Evolutionary conservation across 2,329 filamentous ascomycete genomes (phyloP).

Genomic region (Aspergillus aculeatus): DNA sequence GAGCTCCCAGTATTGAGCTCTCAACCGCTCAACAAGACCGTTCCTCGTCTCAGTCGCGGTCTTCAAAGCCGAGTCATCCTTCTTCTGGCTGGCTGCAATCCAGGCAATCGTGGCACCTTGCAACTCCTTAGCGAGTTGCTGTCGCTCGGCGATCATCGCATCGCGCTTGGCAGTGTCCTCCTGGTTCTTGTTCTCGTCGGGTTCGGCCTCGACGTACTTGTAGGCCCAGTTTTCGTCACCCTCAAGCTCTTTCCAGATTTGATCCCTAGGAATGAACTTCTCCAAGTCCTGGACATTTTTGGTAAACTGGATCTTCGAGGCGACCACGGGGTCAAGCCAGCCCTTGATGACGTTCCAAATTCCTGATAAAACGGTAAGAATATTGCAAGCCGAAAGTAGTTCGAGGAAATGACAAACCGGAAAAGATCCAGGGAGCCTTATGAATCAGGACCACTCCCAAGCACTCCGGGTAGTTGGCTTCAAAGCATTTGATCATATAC

Average conservation of each 20-base stretch:
- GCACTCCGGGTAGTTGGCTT: conserved; percentile 95
- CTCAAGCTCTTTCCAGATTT: conserved; percentile 79
- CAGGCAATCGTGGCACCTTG: conserved; percentile 74
- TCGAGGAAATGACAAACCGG: conserved; percentile 56
- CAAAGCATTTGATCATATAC: conserved; percentile 99
- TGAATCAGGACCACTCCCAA: conserved; percentile 88
- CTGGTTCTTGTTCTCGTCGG: conserved; percentile 75
- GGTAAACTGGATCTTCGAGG: conserved; percentile 89
- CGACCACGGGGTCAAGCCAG: conserved; percentile 96
- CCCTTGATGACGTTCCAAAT: conserved; percentile 94
- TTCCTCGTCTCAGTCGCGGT: conserved; percentile 59
- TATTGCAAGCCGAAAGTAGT: background rate
- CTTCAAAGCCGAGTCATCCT: conserved; percentile 46
- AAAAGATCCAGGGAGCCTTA: conserved; percentile 96
- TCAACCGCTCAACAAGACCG: conserved; percentile 62
- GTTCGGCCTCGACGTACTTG: conserved; percentile 71
- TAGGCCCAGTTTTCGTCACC: conserved; percentile 85
- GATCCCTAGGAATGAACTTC: conserved; percentile 67
- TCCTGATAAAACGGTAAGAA: conserved; percentile 48
- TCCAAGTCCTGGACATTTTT: conserved; percentile 77
- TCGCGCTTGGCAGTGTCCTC: conserved; percentile 64
- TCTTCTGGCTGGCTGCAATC: conserved; percentile 58
- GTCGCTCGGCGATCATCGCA: conserved; percentile 62
- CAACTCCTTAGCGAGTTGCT: conserved; percentile 66
- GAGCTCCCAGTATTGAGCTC: conserved; percentile 79